Percentiles rank a stretch among this genome's conserved stretches.
Conservation (phyloP, 192 early-diverging fungal genomes). For the Pilaira anomala region DNA sequence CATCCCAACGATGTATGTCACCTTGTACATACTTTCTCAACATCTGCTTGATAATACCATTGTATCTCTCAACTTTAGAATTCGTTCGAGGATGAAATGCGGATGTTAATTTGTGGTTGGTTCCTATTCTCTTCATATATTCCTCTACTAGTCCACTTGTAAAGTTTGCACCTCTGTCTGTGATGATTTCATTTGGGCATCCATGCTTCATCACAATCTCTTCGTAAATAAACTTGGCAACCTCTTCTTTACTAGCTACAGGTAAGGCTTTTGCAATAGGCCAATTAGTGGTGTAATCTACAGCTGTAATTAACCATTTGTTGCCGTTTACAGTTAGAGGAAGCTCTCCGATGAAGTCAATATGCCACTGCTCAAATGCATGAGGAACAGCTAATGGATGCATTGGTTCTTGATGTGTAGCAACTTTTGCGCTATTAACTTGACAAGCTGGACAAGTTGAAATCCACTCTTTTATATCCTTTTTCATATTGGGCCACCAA, state of each 20-base stretch:
- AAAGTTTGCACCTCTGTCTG: constrained; percentile 26
- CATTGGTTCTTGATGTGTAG: background rate
- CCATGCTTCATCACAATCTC: constrained; percentile 22
- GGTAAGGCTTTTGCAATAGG: constrained; percentile 12
- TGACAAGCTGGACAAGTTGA: background rate
- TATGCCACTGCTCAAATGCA: constrained; percentile 9
- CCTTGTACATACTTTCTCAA: constrained; percentile 16
- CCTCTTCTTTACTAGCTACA: constrained; percentile 1
- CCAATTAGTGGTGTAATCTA: constrained; percentile 30
- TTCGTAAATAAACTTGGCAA: constrained; percentile 26
- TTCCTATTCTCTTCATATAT: background rate
- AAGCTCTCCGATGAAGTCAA: constrained; percentile 1
- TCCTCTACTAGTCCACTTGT: background rate
- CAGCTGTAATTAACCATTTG: constrained; percentile 18
- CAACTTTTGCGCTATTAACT: background rate
- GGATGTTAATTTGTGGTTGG: constrained; percentile 16
- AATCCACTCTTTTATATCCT: constrained; percentile 7
- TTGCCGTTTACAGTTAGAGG: background rate
- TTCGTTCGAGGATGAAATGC: constrained; percentile 26
- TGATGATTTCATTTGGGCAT: constrained; percentile 19
- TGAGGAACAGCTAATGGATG: background rate
- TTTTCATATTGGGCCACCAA: constrained; percentile 11
- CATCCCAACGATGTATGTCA: constrained; percentile 10
- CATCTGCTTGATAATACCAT: constrained; percentile 8
- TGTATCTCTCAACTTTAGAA: constrained; percentile 16